Percentiles rank a stretch among this genome's conserved stretches.
Evolutionary conservation across 306 rosid genomes (phyloP).

Genomic region (Trifolium pratense): DNA sequence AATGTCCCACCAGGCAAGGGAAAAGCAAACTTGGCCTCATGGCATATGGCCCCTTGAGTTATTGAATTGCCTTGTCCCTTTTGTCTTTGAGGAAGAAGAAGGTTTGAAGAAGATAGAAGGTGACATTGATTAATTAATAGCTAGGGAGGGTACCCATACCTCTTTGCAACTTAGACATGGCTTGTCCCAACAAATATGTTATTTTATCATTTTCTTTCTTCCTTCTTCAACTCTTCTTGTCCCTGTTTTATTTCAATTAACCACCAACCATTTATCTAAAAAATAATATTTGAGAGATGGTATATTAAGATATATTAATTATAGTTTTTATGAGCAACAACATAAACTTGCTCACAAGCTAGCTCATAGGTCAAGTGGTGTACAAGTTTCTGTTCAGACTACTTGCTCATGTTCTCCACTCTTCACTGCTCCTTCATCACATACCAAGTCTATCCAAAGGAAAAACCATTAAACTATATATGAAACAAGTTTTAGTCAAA

Average conservation of each 20-base stretch:
- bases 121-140: conserved; percentile 47
- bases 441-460: no score
- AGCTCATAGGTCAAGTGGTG: no score
- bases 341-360: background rate
- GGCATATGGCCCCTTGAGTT: conserved; percentile 48
- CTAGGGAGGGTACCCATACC: conserved; percentile 44
- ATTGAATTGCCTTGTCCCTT: conserved; percentile 22
- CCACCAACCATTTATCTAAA: background rate
- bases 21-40: conserved; percentile 53
- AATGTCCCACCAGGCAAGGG: conserved; percentile 31
- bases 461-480: no score
- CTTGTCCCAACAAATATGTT: conserved; percentile 48
- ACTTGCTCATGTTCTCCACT: background rate
- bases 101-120: conserved; percentile 30
- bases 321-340: background rate
- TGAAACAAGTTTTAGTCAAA: no score
- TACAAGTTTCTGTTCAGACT: no score
- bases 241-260: conserved; percentile 16
- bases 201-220: background rate
- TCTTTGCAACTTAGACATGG: conserved; percentile 54
- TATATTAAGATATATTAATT: background rate
- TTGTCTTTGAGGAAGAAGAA: conserved; percentile 38
- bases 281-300: background rate
- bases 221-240: conserved; percentile 8
- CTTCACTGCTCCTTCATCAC: background rate